Evolutionary conservation across 148 eudicot species (phyloP).

Genomic region (Polygonum aviculare): DNA sequence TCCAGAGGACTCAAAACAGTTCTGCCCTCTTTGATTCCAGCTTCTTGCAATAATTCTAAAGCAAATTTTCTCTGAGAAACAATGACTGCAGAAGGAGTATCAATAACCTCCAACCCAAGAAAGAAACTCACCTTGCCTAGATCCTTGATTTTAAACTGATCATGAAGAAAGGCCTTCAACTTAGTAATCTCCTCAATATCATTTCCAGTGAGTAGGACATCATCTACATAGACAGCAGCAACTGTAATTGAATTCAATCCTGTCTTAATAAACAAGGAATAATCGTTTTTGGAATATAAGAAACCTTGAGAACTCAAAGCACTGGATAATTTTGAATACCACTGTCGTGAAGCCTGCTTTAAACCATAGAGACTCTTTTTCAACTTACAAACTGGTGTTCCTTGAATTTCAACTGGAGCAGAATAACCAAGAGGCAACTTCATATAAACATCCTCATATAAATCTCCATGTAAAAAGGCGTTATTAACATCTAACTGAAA

Average conservation of each 20-base stretch:
- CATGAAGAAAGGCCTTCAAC: background rate
- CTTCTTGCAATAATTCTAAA: no score
- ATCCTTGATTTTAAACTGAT: background rate
- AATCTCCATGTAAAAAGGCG: no score
- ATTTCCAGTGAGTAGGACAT: background rate
- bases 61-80: background rate
- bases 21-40: no score
- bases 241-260: background rate
- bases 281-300: background rate
- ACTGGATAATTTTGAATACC: background rate
- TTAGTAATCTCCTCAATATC: background rate
- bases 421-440: background rate
- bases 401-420: no score
- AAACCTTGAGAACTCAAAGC: background rate
- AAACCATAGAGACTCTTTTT: background rate
- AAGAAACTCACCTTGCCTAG: background rate
- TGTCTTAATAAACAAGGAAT: background rate
- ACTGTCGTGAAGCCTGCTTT: background rate
- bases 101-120: no score
- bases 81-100: background rate
- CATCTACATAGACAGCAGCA: background rate
- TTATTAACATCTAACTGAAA: no score
- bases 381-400: background rate
- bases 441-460: no score
- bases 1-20: no score